Conservation (phyloP, 2,329 filamentous ascomycete species). For the Juglanconis oblonga region DNA sequence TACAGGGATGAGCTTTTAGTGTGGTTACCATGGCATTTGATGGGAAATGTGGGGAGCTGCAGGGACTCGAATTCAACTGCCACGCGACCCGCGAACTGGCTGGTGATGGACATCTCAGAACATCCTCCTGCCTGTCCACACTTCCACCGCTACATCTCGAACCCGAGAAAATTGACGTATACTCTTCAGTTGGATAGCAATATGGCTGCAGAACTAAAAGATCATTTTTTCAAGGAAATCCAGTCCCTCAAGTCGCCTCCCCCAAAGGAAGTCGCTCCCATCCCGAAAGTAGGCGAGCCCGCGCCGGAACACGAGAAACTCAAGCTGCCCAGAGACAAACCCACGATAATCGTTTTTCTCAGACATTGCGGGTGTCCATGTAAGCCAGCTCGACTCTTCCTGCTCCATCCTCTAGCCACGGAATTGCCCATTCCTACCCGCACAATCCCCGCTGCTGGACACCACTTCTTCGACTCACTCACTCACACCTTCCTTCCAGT, state of each 20-base stretch:
- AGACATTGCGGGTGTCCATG: constrained; percentile 74
- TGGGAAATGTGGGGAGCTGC: constrained; percentile 1
- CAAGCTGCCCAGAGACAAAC: constrained; percentile 50
- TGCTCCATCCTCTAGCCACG: background rate
- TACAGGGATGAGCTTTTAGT: constrained; percentile 17
- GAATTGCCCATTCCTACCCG: background rate
- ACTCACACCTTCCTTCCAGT: constrained; percentile 39
- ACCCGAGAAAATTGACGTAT: background rate
- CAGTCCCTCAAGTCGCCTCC: constrained; percentile 17
- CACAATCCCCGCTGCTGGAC: no score
- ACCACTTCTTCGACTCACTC: background rate
- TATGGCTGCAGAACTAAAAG: constrained; percentile 9
- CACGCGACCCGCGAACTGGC: background rate
- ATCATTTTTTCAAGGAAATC: constrained; percentile 12
- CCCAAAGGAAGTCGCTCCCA: constrained; percentile 40
- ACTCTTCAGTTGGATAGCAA: background rate
- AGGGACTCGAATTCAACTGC: background rate
- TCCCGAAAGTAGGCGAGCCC: constrained; percentile 50
- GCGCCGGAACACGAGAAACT: constrained; percentile 53
- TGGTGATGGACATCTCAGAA: background rate
- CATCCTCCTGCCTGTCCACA: no score
- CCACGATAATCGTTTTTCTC: constrained; percentile 64
- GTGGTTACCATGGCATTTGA: no score
- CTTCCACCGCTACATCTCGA: background rate
- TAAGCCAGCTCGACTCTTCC: constrained; percentile 34